Base-by-base conservation (phyloP, 1,284 basidiomycete genomes). In the Malassezia furfur region DNA sequence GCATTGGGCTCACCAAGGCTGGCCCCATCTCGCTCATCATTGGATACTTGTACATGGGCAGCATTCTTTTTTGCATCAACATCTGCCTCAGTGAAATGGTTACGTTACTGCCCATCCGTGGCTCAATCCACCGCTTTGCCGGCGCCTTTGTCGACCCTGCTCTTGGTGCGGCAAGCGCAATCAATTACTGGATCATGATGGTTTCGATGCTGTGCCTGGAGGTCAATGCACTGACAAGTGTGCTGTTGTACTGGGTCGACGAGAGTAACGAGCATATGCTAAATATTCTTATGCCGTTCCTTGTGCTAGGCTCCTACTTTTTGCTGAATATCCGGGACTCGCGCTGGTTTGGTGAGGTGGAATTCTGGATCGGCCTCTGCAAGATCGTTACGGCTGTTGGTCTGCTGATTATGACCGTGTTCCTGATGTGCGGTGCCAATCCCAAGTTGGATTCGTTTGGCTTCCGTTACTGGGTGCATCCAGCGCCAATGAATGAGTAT, bases 311-410 rank as follows among this genome's bases (percentile, higher is more conserved):
- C 38, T 40, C 38, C 21, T 45, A 46, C 37, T 53, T 45, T 30
- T 28, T 47, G 31, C 41, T 53, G 30, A 53, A 53, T 17, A 36
- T 53, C 15, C 48, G 41, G 43, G 41, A 37, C 17, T 19, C 44
- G 9, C 21, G 44, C 34, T 48, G 30, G 31, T 53, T 46, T 25
- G 54, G 54, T n/a, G 54, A 56, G 48, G 51, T 35, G 10, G 54
- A 56, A 19, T 56, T 53, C 25, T 56, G 54, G 54, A 25, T 54
- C 17, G 25, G 36, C 21, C 17, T 45, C 15, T 15, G 53, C 50
- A 56, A 52, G 38, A 32, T 54, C 21, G 28, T 56, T 30, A 36
- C 43, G 3, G 45, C 48, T 25, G 28, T 52, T 7, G 54, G 54
- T 30, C 39, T 56, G 5, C n/a, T 56, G 35, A 19, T 56, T 5